These are phyloP conservation scores for Trichomonascaceae sp. DNA, from an alignment of 1,139 yeast genomes.

Conservation along the genomic window DNA sequence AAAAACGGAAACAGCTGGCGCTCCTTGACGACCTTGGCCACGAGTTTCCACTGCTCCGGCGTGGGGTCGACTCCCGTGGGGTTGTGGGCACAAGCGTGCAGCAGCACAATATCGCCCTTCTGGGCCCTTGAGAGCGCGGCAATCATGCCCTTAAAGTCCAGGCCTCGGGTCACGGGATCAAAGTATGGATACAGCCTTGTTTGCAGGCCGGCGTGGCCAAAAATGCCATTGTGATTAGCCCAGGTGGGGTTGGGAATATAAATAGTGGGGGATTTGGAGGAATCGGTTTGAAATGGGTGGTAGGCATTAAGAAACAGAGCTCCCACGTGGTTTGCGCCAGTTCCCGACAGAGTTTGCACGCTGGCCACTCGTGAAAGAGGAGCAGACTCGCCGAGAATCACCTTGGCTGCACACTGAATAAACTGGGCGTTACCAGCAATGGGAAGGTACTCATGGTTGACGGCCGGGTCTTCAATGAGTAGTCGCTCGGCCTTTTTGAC, in stretches of 20 bases:
- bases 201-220: slow-evolving; percentile 49
- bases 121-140: slow-evolving; percentile 20
- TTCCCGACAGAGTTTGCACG: slow-evolving; percentile 83
- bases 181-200: slow-evolving; percentile 71
- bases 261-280: slow-evolving; percentile 32
- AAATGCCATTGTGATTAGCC: slow-evolving; percentile 89
- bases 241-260: slow-evolving; percentile 88
- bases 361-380: slow-evolving; percentile 40
- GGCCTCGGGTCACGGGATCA: slow-evolving; percentile 48
- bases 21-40: slow-evolving; percentile 44
- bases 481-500: slow-evolving; percentile 53
- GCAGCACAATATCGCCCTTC: slow-evolving; percentile 40
- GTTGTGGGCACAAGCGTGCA: slow-evolving; percentile 94
- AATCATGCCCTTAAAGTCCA: slow-evolving; percentile 39
- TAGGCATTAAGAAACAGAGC: slow-evolving; percentile 53
- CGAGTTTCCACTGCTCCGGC: slow-evolving; percentile 62
- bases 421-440: slow-evolving; percentile 68
- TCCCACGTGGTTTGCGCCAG: slow-evolving; percentile 89
- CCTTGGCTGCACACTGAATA: slow-evolving; percentile 60
- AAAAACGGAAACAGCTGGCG: slow-evolving; percentile 57
- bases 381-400: slow-evolving; percentile 59
- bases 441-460: slow-evolving; percentile 86
- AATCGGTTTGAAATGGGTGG: slow-evolving; percentile 31
- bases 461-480: slow-evolving; percentile 40
- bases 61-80: slow-evolving; percentile 93